phyloP scores from a whole-genome alignment of 495 filamentous ascomycete genomes.

The Thermothielavioides terrestris region DNA sequence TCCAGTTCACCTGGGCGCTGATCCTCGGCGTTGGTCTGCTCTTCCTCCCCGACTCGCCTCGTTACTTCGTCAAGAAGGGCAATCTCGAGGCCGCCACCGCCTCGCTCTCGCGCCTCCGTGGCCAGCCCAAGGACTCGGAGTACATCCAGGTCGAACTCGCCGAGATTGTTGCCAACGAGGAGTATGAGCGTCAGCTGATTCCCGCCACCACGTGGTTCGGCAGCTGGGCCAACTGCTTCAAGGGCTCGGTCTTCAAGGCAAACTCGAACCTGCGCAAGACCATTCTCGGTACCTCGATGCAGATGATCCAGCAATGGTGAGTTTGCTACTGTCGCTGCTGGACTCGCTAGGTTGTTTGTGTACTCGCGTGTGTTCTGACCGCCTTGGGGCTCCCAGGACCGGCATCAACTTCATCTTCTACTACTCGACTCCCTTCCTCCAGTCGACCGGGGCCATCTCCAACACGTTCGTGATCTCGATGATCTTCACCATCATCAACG shows the following conservation, averaged over 20 bases:
- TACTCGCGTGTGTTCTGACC: too few relatives aligned
- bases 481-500: slow-evolving; percentile 80
- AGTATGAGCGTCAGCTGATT: slow-evolving; percentile 62
- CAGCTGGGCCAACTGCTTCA: slow-evolving; percentile 59
- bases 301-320: slow-evolving; percentile 66
- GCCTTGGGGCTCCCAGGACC: slow-evolving; percentile 29
- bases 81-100: slow-evolving; percentile 53
- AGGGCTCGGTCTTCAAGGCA: slow-evolving; percentile 47
- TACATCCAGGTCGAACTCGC: slow-evolving; percentile 61
- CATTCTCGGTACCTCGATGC: slow-evolving; percentile 62
- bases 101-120: slow-evolving; percentile 57
- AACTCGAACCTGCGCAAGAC: slow-evolving; percentile 61
- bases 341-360: too few relatives aligned
- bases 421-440: slow-evolving; percentile 75
- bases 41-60: slow-evolving; percentile 67
- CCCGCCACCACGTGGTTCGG: slow-evolving; percentile 56
- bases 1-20: slow-evolving; percentile 63
- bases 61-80: slow-evolving; percentile 70
- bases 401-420: slow-evolving; percentile 95
- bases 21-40: slow-evolving; percentile 54
- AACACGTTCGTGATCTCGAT: slow-evolving; percentile 74
- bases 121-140: slow-evolving; percentile 54
- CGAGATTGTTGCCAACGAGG: slow-evolving; percentile 77
- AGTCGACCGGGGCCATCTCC: slow-evolving; percentile 56
- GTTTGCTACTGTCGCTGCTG: too few relatives aligned